phyloP scores from a whole-genome alignment of 2,329 filamentous ascomycete genomes.

The Alternaria novae-zelandiae region DNA sequence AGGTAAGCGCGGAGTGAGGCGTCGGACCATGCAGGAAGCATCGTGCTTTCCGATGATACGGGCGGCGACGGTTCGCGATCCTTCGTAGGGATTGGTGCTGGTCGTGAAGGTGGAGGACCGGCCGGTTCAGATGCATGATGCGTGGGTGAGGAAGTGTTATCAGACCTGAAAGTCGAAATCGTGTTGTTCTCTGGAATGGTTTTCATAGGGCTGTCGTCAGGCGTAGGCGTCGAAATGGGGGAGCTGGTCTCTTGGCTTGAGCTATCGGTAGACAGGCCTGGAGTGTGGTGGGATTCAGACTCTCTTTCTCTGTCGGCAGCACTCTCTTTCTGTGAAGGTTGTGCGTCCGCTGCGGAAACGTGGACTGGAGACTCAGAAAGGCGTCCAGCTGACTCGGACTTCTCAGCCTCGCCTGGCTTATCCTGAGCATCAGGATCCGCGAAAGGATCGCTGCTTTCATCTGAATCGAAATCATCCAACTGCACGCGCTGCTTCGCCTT shows the following conservation, averaged over 20 bases:
- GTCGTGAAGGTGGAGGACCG: constrained; percentile 44
- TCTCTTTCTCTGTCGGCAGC: constrained; percentile 32
- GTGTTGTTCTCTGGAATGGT: constrained; percentile 33
- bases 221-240: constrained; percentile 45
- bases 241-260: constrained; percentile 68
- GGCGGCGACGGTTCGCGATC: constrained; percentile 35
- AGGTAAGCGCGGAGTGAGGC: constrained; percentile 85
- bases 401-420: constrained; percentile 24
- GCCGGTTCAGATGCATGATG: constrained; percentile 23
- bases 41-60: constrained; percentile 53
- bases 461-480: constrained; percentile 73
- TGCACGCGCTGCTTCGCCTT: constrained; percentile 68
- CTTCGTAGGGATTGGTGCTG: constrained; percentile 41
- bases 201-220: constrained; percentile 41
- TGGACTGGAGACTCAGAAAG: constrained; percentile 73
- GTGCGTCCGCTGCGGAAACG: constrained; percentile 63
- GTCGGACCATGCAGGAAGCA: constrained; percentile 81
- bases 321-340: constrained; percentile 37
- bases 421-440: constrained; percentile 47
- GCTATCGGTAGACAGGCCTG: constrained; percentile 72
- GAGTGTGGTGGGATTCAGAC: constrained; percentile 55
- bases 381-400: constrained; percentile 33
- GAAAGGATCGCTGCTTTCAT: constrained; percentile 56
- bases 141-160: constrained; percentile 31
- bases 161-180: constrained; percentile 23